Conservation (phyloP, 2,329 filamentous ascomycete genomes). For the Lanzia echinophila region DNA sequence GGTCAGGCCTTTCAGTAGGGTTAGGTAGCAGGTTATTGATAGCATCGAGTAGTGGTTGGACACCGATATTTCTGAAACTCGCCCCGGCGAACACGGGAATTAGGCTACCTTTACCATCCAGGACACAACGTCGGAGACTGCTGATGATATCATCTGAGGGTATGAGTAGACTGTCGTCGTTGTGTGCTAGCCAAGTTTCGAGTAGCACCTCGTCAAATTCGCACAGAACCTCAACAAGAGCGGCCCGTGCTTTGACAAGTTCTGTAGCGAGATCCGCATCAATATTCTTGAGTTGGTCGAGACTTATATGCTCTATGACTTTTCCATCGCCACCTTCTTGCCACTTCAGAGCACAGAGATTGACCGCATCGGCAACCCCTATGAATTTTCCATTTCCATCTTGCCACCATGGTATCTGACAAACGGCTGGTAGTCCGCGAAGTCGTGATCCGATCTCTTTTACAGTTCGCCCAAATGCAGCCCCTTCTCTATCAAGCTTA, state of each 20-base stretch:
- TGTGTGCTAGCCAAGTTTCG: slow-evolving; percentile 72
- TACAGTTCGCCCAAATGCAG: slow-evolving; percentile 75
- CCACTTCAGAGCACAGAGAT: slow-evolving; percentile 71
- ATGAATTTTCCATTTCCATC: slow-evolving; percentile 64
- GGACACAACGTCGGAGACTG: slow-evolving; percentile 67
- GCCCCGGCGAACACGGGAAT: slow-evolving; percentile 87
- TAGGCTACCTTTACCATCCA: slow-evolving; percentile 60
- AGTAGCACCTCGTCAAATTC: slow-evolving; percentile 85
- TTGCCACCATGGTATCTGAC: slow-evolving; percentile 93
- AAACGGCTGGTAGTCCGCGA: slow-evolving; percentile 80
- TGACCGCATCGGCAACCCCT: slow-evolving; percentile 79
- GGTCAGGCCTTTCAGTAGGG: slow-evolving; percentile 71
- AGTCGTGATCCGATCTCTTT: slow-evolving; percentile 77
- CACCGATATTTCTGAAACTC: slow-evolving; percentile 89
- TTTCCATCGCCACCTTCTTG: slow-evolving; percentile 59
- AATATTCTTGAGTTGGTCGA: slow-evolving; percentile 45
- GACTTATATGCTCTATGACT: slow-evolving; percentile 46
- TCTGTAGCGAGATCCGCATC: slow-evolving; percentile 53
- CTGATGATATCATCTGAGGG: slow-evolving; percentile 59
- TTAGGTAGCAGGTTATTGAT: slow-evolving; percentile 82
- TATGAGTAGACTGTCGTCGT: slow-evolving; percentile 66
- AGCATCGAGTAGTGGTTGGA: slow-evolving; percentile 84
- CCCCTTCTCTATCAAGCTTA: slow-evolving; percentile 78
- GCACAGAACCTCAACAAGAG: slow-evolving; percentile 75
- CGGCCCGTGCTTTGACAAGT: slow-evolving; percentile 66